Evolutionary conservation across 352 stramenopile species (phyloP).

Genomic region (Phytophthora lateralis): DNA sequence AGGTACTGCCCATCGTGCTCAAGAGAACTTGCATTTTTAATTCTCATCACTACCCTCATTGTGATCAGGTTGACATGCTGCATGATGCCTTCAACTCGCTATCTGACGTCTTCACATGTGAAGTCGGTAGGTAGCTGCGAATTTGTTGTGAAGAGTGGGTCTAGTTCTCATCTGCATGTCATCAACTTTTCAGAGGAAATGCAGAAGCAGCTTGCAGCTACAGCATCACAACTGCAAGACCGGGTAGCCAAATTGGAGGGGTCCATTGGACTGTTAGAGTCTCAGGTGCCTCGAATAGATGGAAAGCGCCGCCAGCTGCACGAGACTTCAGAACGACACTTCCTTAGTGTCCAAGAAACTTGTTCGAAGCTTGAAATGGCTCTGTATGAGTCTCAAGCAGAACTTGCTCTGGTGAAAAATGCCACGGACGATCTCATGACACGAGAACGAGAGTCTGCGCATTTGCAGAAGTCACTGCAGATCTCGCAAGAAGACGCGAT

Average conservation of each 20-base stretch:
- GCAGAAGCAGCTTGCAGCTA: conserved; percentile 31
- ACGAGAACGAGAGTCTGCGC: conserved; percentile 48
- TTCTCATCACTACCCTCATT: neutral
- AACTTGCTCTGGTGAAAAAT: conserved; percentile 49
- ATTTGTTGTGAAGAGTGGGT: neutral
- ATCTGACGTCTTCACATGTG: conserved; percentile 61
- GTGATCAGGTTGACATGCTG: conserved; percentile 46
- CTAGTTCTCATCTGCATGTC: neutral
- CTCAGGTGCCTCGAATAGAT: conserved; percentile 42
- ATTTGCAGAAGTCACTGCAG: conserved; percentile 47
- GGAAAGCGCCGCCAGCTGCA: conserved; percentile 47
- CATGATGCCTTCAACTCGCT: conserved; percentile 63
- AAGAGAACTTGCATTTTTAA: neutral
- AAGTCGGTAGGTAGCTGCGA: conserved; percentile 36
- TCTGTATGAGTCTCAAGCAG: conserved; percentile 55
- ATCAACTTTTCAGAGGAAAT: conserved; percentile 33
- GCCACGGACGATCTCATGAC: conserved; percentile 48
- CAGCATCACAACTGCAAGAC: conserved; percentile 33
- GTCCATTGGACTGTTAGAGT: conserved; percentile 36
- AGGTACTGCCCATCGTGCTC: conserved; percentile 19
- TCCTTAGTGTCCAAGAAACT: conserved; percentile 46
- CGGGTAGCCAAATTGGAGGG: conserved; percentile 43
- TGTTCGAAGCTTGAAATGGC: conserved; percentile 58
- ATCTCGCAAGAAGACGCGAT: conserved; percentile 52
- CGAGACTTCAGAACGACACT: conserved; percentile 43